Evolutionary conservation across 2,329 filamentous ascomycete genomes (phyloP).

Genomic region (Pseudogymnoascus sp.): DNA sequence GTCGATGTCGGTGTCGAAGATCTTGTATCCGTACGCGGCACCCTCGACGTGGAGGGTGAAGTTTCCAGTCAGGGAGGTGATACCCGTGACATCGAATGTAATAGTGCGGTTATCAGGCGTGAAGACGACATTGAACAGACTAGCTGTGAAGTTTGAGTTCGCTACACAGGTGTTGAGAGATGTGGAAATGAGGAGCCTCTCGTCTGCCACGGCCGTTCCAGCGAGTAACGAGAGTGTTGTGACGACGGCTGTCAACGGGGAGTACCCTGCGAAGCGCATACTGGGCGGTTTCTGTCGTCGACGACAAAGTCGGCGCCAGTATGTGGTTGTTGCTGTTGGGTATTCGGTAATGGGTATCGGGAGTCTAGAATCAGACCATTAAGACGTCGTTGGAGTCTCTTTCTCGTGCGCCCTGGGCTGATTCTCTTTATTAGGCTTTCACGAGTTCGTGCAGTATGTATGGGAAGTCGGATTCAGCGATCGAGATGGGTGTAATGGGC

Average conservation of each 20-base stretch:
- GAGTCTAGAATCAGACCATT: slow-evolving; percentile 1
- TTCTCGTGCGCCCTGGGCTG: neutral
- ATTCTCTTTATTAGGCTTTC: neutral
- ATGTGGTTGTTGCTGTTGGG: neutral
- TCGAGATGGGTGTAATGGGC: neutral
- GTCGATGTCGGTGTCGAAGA: slow-evolving; percentile 61
- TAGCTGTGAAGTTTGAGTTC: slow-evolving; percentile 80
- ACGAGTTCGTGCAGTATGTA: neutral
- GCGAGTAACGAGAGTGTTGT: slow-evolving; percentile 11
- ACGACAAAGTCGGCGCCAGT: neutral
- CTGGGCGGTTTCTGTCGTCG: neutral
- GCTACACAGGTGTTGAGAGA: slow-evolving; percentile 81
- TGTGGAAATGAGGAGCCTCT: slow-evolving; percentile 68
- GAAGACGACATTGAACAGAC: slow-evolving; percentile 78
- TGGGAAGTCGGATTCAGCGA: neutral
- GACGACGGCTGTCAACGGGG: slow-evolving; percentile 1
- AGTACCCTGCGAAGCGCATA: slow-evolving; percentile 10
- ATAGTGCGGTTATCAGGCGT: slow-evolving; percentile 69
- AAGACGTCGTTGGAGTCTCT: neutral
- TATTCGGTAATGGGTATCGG: neutral
- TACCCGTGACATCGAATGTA: slow-evolving; percentile 68
- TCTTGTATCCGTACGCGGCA: slow-evolving; percentile 74
- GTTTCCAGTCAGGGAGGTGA: slow-evolving; percentile 76
- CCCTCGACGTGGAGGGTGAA: slow-evolving; percentile 72
- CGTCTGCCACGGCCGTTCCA: slow-evolving; percentile 43